Conservation (phyloP, 2,329 filamentous ascomycete genomes). For the Incumbomyces lentus region DNA sequence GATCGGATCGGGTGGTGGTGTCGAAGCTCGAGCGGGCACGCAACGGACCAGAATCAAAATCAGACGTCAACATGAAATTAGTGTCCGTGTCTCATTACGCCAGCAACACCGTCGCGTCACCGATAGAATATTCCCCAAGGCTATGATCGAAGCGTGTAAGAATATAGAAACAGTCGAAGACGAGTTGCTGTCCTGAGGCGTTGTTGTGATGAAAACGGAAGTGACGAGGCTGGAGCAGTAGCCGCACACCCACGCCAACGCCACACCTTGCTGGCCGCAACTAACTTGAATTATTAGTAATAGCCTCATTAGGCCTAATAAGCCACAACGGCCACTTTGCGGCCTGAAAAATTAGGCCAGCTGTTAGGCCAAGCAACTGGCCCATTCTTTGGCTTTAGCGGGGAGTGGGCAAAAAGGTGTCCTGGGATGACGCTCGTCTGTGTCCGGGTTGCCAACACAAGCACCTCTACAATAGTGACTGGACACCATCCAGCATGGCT, state of each 20-base stretch:
- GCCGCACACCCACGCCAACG: conserved; percentile 5
- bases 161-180: neutral
- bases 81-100: neutral
- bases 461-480: too few relatives aligned
- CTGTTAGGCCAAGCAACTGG: too few relatives aligned
- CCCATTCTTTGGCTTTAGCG: too few relatives aligned
- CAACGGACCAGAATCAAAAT: neutral
- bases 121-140: neutral
- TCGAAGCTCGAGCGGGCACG: neutral
- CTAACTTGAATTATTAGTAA: too few relatives aligned
- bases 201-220: conserved; percentile 9
- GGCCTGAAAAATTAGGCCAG: too few relatives aligned
- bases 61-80: neutral
- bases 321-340: neutral
- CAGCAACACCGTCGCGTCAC: neutral
- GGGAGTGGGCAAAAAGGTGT: neutral
- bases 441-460: neutral
- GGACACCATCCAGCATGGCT: conserved; percentile 12
- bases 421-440: neutral
- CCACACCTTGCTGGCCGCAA: neutral
- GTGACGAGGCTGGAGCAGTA: conserved; percentile 3
- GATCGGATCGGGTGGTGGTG: neutral
- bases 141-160: neutral
- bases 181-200: neutral
- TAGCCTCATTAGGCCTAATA: too few relatives aligned